Conservation (phyloP, 768 basidiomycete species). For the Lentinus brumalis region DNA sequence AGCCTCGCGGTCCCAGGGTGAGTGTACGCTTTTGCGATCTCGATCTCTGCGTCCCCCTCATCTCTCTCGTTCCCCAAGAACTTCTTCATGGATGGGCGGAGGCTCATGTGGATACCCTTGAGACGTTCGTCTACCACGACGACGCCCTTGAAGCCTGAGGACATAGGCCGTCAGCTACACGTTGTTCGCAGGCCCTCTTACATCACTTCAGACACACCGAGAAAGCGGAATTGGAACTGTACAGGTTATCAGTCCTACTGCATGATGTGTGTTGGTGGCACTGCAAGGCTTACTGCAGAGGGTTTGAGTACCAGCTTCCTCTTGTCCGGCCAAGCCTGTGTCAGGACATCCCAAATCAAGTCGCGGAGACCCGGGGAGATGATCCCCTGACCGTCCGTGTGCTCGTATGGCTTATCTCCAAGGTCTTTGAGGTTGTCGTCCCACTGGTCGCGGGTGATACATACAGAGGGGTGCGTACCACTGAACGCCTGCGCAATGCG, state of each 20-base stretch:
- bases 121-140: slow-evolving; percentile 63
- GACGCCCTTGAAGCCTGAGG: slow-evolving; percentile 66
- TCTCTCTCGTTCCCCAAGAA: slow-evolving; percentile 54
- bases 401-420: slow-evolving; percentile 41
- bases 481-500: slow-evolving; percentile 83
- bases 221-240: slow-evolving; percentile 77
- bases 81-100: slow-evolving; percentile 75
- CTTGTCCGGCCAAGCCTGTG: slow-evolving; percentile 39
- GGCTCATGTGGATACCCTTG: slow-evolving; percentile 62
- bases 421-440: slow-evolving; percentile 54
- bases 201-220: slow-evolving; percentile 41
- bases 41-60: slow-evolving; percentile 56
- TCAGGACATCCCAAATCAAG: slow-evolving; percentile 57
- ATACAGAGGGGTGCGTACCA: slow-evolving; percentile 72
- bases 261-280: slow-evolving; percentile 18
- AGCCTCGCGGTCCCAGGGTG: slow-evolving; percentile 64
- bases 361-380: slow-evolving; percentile 61
- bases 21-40: slow-evolving; percentile 68
- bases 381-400: slow-evolving; percentile 81
- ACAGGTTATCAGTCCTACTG: not conserved
- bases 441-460: slow-evolving; percentile 59
- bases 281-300: slow-evolving; percentile 52
- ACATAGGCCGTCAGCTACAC: not conserved
- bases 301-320: slow-evolving; percentile 45
- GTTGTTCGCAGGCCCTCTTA: not conserved